phyloP scores from a whole-genome alignment of 495 filamentous ascomycete species.

The Penicillium angulare region DNA sequence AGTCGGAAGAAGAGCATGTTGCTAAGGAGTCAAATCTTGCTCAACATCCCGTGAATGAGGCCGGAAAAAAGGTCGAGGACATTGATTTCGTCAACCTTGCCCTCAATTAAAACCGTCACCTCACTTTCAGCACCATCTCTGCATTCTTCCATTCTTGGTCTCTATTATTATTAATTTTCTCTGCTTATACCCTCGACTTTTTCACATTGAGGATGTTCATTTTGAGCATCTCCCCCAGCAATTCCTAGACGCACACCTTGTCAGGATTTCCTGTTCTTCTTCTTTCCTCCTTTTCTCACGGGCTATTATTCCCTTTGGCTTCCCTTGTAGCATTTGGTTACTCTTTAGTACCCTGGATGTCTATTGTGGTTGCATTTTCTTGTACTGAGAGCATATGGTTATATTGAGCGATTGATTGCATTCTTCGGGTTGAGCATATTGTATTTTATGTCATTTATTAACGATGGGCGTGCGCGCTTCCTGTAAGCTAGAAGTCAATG shows the following conservation, averaged over 20 bases:
- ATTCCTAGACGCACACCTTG: neutral
- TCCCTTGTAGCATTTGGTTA: neutral
- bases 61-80: slow-evolving; percentile 20
- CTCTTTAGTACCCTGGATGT: slow-evolving; percentile 1
- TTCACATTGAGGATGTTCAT: neutral
- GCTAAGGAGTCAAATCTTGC: slow-evolving; percentile 1
- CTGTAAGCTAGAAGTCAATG: slow-evolving; percentile 8
- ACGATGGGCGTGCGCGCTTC: neutral
- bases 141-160: slow-evolving; percentile 7
- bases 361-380: slow-evolving; percentile 12
- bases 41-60: slow-evolving; percentile 9
- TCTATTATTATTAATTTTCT: slow-evolving; percentile 9
- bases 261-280: neutral
- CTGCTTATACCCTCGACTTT: slow-evolving; percentile 14
- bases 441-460: slow-evolving; percentile 13
- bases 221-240: neutral
- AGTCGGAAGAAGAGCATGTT: slow-evolving; percentile 5
- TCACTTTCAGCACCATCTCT: neutral
- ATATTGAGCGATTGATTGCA: slow-evolving; percentile 29
- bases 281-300: neutral
- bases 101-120: slow-evolving; percentile 18
- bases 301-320: slow-evolving; percentile 3
- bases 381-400: slow-evolving; percentile 25
- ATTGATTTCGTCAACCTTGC: slow-evolving; percentile 31
- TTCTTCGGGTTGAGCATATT: slow-evolving; percentile 26